Conservation (phyloP, 495 filamentous ascomycete species). For the Aspergillus biplanus region DNA sequence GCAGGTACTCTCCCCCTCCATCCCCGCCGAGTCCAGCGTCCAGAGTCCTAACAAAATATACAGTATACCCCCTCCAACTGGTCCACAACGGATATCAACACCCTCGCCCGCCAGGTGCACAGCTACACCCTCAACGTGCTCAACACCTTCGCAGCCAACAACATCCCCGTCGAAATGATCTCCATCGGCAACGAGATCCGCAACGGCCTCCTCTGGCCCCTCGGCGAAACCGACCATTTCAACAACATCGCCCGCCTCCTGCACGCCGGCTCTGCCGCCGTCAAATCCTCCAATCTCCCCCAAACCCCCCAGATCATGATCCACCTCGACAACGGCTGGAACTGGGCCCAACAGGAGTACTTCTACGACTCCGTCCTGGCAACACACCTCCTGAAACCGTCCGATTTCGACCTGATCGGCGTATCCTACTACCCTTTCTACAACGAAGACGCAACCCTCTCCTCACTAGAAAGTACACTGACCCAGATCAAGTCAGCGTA, state of each 20-base stretch:
- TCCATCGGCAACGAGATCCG: slow-evolving; percentile 75
- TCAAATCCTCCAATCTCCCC: slow-evolving; percentile 61
- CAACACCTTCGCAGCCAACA: slow-evolving; percentile 59
- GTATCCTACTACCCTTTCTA: slow-evolving; percentile 76
- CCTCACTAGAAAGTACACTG: slow-evolving; percentile 57
- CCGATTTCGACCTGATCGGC: slow-evolving; percentile 71
- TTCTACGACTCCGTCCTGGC: slow-evolving; percentile 63
- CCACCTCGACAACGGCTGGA: slow-evolving; percentile 72
- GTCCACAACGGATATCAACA: slow-evolving; percentile 58
- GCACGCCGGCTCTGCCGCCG: slow-evolving; percentile 62
- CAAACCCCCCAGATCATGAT: slow-evolving; percentile 66
- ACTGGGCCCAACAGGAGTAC: slow-evolving; percentile 63
- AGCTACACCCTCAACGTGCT: slow-evolving; percentile 65
- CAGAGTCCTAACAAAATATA: background rate
- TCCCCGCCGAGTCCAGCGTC: background rate
- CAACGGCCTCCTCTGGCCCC: slow-evolving; percentile 65
- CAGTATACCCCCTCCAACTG: slow-evolving; percentile 61
- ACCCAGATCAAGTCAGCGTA: slow-evolving; percentile 61
- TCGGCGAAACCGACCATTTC: slow-evolving; percentile 56
- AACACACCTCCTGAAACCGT: slow-evolving; percentile 49
- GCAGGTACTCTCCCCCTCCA: slow-evolving; percentile 34
- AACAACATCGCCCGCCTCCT: slow-evolving; percentile 63
- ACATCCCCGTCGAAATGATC: slow-evolving; percentile 59
- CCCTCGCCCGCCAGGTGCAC: slow-evolving; percentile 65
- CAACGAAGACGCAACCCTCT: slow-evolving; percentile 55